These are phyloP conservation scores for Aureobasidium vineae DNA, from an alignment of 2,329 filamentous ascomycete species.

Conservation along the genomic window DNA sequence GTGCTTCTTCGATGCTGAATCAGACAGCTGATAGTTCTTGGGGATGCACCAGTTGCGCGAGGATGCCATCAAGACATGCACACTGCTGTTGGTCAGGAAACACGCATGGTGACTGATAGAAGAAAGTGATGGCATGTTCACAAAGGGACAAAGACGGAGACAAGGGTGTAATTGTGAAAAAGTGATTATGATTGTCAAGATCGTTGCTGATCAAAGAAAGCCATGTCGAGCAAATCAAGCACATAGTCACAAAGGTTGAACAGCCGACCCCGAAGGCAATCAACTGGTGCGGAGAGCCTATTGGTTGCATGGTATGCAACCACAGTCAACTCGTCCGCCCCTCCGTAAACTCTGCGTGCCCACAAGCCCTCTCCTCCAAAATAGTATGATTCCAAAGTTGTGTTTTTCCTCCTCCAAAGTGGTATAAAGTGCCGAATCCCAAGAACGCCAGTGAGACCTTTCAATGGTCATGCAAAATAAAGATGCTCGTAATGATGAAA, in stretches of 20 bases:
- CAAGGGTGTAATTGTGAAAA: not conserved
- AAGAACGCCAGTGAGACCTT: slow-evolving; percentile 6
- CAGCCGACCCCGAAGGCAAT: not conserved
- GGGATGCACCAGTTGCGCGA: too few relatives aligned
- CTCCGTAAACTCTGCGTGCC: not conserved
- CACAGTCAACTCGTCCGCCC: not conserved
- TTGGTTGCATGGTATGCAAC: not conserved
- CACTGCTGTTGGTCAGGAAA: too few relatives aligned
- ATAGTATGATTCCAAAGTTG: not conserved
- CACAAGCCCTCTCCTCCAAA: not conserved
- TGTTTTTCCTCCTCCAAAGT: not conserved
- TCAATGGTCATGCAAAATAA: slow-evolving; percentile 1
- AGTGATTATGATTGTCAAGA: not conserved
- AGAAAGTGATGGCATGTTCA: not conserved
- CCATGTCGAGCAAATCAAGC: not conserved
- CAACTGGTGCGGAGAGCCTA: not conserved
- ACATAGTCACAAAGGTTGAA: not conserved
- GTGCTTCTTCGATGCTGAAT: too few relatives aligned
- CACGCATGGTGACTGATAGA: not conserved
- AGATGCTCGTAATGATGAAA: not conserved
- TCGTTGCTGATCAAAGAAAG: not conserved
- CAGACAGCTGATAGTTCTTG: too few relatives aligned
- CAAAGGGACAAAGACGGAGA: not conserved
- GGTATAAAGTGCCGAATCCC: not conserved
- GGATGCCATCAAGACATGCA: too few relatives aligned